These are phyloP conservation scores for Ophiostoma australiae DNA, from an alignment of 2,329 filamentous ascomycete species.

Conservation along the genomic window DNA sequence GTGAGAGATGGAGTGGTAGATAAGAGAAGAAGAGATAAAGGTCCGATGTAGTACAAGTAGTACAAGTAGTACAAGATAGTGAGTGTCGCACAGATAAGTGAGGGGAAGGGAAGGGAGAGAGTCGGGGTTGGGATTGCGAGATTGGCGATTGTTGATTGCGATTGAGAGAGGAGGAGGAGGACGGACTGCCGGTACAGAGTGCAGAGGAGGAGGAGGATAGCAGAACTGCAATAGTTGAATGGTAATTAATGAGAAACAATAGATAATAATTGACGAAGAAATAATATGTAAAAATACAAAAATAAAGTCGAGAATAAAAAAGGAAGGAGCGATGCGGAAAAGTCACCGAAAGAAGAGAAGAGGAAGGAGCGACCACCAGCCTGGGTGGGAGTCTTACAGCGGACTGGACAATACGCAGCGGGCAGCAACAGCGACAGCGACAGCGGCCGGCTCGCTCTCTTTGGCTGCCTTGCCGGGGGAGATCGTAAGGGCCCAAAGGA, in stretches of 20 bases:
- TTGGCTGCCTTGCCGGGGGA: not conserved
- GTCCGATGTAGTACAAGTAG: not conserved
- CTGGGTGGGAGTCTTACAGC: too few relatives aligned
- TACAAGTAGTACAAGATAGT: not conserved
- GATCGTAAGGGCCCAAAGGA: not conserved
- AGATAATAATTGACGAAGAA: not conserved
- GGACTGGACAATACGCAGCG: too few relatives aligned
- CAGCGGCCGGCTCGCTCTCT: not conserved
- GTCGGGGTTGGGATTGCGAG: not conserved
- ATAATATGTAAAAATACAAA: not conserved
- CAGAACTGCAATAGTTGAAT: not conserved
- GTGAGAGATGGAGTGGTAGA: not conserved
- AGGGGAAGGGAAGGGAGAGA: not conserved
- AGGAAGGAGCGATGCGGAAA: not conserved
- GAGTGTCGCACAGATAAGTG: not conserved
- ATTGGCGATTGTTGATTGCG: conserved; percentile 10
- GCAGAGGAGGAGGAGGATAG: not conserved
- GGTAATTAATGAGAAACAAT: not conserved
- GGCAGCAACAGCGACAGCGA: not conserved
- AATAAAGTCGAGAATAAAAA: not conserved
- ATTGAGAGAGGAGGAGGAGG: not conserved
- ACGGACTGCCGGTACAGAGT: not conserved
- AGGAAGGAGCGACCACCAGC: not conserved
- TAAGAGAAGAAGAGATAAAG: not conserved
- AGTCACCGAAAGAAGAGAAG: not conserved